A percentile compares a stretch with the other conserved stretches of the same genome.
Evolutionary conservation across 1,139 yeast genomes (phyloP).

Genomic region (Suhomyces coccinellae): DNA sequence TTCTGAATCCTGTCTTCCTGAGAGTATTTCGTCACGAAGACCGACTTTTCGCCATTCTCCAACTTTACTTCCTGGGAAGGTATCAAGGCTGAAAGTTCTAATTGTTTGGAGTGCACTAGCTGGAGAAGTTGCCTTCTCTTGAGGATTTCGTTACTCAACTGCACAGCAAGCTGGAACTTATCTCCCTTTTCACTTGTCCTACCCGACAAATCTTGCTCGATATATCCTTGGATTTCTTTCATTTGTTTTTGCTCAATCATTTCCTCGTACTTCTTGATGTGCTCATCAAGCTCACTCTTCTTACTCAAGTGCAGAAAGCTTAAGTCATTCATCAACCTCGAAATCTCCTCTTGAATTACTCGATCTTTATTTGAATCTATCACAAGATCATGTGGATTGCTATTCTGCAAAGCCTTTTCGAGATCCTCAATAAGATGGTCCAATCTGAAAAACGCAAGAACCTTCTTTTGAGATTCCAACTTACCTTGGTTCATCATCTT

Average conservation of each 20-base stretch:
- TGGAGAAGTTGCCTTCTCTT: conserved; percentile 21
- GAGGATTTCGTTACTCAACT: conserved; percentile 26
- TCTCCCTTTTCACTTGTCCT: conserved; percentile 11
- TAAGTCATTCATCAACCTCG: conserved; percentile 42
- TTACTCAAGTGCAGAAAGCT: conserved; percentile 39
- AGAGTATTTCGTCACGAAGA: conserved; percentile 31
- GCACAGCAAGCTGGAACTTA: conserved; percentile 21
- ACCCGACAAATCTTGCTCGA: conserved; percentile 3
- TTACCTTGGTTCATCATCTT: conserved; percentile 30
- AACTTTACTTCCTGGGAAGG: neutral
- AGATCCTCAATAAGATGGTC: conserved; percentile 36
- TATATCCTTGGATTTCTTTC: conserved; percentile 9
- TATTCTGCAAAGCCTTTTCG: conserved; percentile 17
- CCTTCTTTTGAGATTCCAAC: conserved; percentile 34
- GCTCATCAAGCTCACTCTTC: conserved; percentile 31
- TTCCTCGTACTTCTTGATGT: conserved; percentile 19
- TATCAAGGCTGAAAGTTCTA: conserved; percentile 18
- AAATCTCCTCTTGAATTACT: conserved; percentile 46
- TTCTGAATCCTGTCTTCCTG: conserved; percentile 40
- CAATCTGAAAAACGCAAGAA: conserved; percentile 38
- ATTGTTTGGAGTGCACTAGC: conserved; percentile 23
- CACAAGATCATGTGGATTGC: conserved; percentile 18
- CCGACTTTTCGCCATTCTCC: conserved; percentile 7
- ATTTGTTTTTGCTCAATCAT: conserved; percentile 17
- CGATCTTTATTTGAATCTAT: conserved; percentile 32